These are phyloP conservation scores for Ophiostoma ulmi DNA, from an alignment of 2,329 filamentous ascomycete genomes.

Conservation along the genomic window DNA sequence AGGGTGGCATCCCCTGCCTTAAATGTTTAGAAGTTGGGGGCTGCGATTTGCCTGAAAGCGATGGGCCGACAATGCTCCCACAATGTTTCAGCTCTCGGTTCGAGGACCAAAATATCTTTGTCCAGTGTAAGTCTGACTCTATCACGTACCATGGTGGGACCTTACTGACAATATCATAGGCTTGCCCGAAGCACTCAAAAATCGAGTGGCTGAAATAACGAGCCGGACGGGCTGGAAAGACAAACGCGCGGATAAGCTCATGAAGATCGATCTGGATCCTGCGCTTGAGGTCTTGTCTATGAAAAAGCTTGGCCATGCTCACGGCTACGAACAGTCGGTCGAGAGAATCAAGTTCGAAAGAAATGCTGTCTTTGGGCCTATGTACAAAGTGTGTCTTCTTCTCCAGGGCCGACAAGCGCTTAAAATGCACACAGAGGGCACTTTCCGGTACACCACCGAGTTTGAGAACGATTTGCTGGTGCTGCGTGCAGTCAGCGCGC, in stretches of 20 bases:
- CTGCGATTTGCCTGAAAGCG: neutral
- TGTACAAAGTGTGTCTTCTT: constrained; percentile 19
- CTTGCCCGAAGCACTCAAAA: neutral
- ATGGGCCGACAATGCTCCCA: neutral
- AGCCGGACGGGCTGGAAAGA: neutral
- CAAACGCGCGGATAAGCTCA: neutral
- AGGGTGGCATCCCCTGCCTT: neutral
- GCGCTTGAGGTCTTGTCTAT: neutral
- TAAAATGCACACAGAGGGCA: neutral
- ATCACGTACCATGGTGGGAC: too few relatives aligned
- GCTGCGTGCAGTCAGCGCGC: constrained; percentile 10
- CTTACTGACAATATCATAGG: neutral
- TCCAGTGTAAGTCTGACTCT: constrained; percentile 6
- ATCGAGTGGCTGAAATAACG: neutral
- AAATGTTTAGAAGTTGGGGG: neutral
- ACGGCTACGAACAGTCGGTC: neutral
- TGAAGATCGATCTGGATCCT: neutral
- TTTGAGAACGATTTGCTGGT: constrained; percentile 14
- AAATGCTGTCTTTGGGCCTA: constrained; percentile 7
- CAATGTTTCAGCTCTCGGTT: constrained; percentile 14
- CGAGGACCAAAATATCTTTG: constrained; percentile 20
- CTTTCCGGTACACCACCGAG: neutral
- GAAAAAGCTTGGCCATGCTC: constrained; percentile 3
- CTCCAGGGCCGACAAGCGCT: constrained; percentile 14
- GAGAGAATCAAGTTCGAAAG: neutral